Base-by-base conservation (phyloP, 2,329 filamentous ascomycete species). In the Blastomyces silverae region DNA sequence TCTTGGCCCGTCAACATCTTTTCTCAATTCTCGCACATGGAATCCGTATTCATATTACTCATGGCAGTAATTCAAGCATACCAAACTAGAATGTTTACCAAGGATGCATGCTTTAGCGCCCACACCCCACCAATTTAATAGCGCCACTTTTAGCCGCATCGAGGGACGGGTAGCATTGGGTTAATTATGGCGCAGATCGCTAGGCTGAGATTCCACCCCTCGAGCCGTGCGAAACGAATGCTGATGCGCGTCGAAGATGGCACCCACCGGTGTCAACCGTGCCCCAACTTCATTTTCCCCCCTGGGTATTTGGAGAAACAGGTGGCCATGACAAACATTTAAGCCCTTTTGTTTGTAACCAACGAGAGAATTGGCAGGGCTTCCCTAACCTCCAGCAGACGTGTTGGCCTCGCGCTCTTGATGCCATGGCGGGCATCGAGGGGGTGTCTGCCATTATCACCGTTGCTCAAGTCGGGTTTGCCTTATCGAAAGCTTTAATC, bases 401-500 rank as follows among this genome's bases (percentile, higher is more conserved):
- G 31, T 17, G 10, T 34, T 5, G 15, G 4, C 1, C 31, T 39
- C 13, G 1, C 8, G 20, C 34, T 28, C 55, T 3, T n/a, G 20
- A 56, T 42, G 60, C 25, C 22, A 65, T 64, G 63, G 66, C 65
- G 13, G 67, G 66, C 6, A 58, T 69, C 22, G 67, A 66, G 22
- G 57, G 55, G 66, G 64, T 62, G 20, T 64, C 64, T 50, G 66
- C 65, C 37, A 68, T 69, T 53, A 46, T 69, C 44, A 48, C 42
- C 37, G 59, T 69, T 44, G 62, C 64, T 50, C 46, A 67, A 20
- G 22, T 67, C 34, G 69, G 69, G 53, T 55, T 70, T 25, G 66
- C 67, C 67, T 64, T 70, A 8, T 60, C 70, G 55, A 68, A 66
- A 56, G 66, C 65, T 63, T 44, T 71, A 25, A 44, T 70, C 34